These are phyloP conservation scores for Mycena chlorophos DNA, from an alignment of 768 basidiomycete genomes.

Conservation along the genomic window DNA sequence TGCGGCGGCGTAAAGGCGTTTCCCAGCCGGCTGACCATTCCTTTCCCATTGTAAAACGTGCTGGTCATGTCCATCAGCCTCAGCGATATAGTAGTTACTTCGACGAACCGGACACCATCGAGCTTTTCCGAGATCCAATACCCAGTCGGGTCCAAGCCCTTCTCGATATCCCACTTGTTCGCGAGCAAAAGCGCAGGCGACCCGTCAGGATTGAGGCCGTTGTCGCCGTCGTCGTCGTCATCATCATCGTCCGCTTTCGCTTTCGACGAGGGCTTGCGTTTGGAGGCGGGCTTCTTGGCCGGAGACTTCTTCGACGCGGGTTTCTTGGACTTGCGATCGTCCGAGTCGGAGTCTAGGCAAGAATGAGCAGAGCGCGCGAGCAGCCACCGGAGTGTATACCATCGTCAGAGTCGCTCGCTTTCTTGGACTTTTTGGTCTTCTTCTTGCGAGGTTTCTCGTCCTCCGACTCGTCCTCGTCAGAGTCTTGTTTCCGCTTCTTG, in stretches of 20 bases:
- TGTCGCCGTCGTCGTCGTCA: constrained; percentile 33
- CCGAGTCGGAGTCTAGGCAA: neutral
- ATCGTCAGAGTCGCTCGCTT: neutral
- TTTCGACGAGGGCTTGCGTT: constrained; percentile 9
- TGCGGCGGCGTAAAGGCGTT: constrained; percentile 58
- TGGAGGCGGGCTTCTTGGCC: constrained; percentile 25
- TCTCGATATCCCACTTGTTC: constrained; percentile 57
- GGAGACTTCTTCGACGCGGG: constrained; percentile 13
- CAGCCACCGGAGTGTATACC: neutral
- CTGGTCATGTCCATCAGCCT: constrained; percentile 28
- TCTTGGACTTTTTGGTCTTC: neutral
- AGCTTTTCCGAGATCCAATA: constrained; percentile 67
- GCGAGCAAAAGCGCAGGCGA: constrained; percentile 53
- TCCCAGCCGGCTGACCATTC: constrained; percentile 56
- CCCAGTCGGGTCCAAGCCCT: constrained; percentile 52
- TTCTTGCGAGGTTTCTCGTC: neutral
- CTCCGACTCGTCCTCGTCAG: neutral
- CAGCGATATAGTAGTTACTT: neutral
- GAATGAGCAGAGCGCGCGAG: neutral
- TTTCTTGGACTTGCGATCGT: neutral
- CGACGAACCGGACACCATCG: constrained; percentile 57
- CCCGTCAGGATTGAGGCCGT: constrained; percentile 30
- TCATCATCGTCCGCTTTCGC: constrained; percentile 31
- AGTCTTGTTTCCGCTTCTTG: neutral
- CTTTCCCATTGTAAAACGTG: constrained; percentile 54